A percentile compares a stretch with the other conserved stretches of the same genome.
These are phyloP conservation scores for Pseudopediastrum boryanum DNA, from an alignment of 139 green algal species.

Conservation along the genomic window DNA sequence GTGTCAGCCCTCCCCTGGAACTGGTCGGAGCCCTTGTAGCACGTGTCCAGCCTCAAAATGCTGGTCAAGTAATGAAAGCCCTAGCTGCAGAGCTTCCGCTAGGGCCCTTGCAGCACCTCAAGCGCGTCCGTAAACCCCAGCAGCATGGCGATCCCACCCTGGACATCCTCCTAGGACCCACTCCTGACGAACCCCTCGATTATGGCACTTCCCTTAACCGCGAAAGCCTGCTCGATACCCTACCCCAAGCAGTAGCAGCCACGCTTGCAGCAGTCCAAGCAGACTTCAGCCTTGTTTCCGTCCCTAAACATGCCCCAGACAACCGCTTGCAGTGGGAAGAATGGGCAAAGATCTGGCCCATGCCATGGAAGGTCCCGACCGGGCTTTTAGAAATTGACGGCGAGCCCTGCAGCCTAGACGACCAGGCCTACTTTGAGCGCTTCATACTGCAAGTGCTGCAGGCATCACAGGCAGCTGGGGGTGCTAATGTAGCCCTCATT, in stretches of 20 bases:
- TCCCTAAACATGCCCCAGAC: constrained; percentile 31
- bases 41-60: constrained; percentile 31
- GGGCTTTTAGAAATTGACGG: constrained; percentile 13
- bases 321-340: constrained; percentile 60
- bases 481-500: constrained; percentile 69
- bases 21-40: constrained; percentile 37
- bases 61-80: constrained; percentile 45
- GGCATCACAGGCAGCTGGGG: constrained; percentile 16
- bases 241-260: neutral
- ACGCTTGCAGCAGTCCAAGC: neutral
- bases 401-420: constrained; percentile 7
- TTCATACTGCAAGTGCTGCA: constrained; percentile 56
- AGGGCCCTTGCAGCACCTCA: constrained; percentile 60
- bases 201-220: too few species aligned
- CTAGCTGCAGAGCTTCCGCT: constrained; percentile 41
- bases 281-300: neutral
- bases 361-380: constrained; percentile 68
- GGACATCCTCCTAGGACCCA: too few species aligned
- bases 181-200: too few species aligned
- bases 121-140: constrained; percentile 60
- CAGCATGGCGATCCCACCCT: too few species aligned
- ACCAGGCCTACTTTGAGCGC: constrained; percentile 46
- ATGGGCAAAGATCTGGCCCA: constrained; percentile 77
- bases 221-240: neutral
- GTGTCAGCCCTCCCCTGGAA: constrained; percentile 22